Percentiles rank a stretch among this genome's conserved stretches.
These are phyloP conservation scores for Plasmopara muralis DNA, from an alignment of 352 stramenopile species.

Conservation along the genomic window DNA sequence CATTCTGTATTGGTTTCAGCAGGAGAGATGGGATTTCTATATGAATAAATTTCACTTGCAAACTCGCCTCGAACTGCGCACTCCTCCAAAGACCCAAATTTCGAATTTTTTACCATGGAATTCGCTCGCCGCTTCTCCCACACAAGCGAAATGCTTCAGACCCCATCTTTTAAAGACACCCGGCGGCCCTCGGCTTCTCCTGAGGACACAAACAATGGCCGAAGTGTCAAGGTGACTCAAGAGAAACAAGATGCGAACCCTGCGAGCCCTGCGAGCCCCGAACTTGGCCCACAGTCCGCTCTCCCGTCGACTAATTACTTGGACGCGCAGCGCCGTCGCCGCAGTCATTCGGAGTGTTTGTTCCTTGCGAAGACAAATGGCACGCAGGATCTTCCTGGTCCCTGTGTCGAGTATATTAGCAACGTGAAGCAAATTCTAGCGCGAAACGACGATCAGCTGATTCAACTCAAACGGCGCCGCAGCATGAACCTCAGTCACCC, in stretches of 20 bases:
- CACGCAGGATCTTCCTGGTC: conserved; percentile 46
- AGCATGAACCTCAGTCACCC: conserved; percentile 58
- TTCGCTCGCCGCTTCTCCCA: conserved; percentile 33
- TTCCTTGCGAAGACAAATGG: conserved; percentile 59
- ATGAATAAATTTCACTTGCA: conserved; percentile 27
- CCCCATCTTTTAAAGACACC: conserved; percentile 19
- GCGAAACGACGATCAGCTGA: conserved; percentile 45
- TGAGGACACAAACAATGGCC: conserved; percentile 46
- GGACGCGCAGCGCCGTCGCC: conserved; percentile 42
- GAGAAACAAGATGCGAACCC: conserved; percentile 22
- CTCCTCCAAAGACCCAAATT: not conserved
- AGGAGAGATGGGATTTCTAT: conserved; percentile 14
- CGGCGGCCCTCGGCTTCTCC: conserved; percentile 23
- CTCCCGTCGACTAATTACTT: conserved; percentile 31
- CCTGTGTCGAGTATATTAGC: conserved; percentile 80
- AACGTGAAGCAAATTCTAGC: conserved; percentile 82
- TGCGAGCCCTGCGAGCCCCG: conserved; percentile 19
- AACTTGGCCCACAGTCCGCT: conserved; percentile 17
- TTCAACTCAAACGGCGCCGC: conserved; percentile 45
- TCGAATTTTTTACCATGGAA: conserved; percentile 18
- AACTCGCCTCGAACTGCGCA: conserved; percentile 27
- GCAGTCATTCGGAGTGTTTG: conserved; percentile 77
- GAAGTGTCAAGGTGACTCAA: conserved; percentile 19
- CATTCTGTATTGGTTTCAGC: conserved; percentile 8
- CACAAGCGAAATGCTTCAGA: conserved; percentile 30